Evolutionary conservation across 2,329 filamentous ascomycete genomes (phyloP), one percentile per base, ranked within the genome.

Genomic region (Daldinia sp.): DNA sequence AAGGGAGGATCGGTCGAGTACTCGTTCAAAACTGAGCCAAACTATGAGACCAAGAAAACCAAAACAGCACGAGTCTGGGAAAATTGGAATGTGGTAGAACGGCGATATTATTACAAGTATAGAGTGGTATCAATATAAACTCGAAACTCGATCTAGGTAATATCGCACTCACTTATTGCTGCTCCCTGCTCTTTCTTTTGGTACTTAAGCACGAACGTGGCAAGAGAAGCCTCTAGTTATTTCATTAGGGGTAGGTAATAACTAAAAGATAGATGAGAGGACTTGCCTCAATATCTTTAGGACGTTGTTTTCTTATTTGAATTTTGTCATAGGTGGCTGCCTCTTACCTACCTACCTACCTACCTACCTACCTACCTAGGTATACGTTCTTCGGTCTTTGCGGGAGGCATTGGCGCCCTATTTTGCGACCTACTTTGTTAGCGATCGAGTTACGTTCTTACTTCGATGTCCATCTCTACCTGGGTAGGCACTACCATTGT

Each of bases 1-100:
- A 69, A 66, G 35, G 50, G 9, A 25, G 25, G 21, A 30, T 8
- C 30, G 10, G n/a, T 48, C 10, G 9, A 49, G 41, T 55, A n/a
- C 35, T 32, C 58, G 47, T 62, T 62, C 67, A 71, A 71, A 69
- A 68, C 63, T 60, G 61, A 59, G 59, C 70, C 69, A 74, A 75
- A 72, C 70, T 58, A 61, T 58, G 67, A 69, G 68, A 67, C 70
- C 73, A 73, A 74, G 56, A 73, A 71, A 64, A 68, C 69, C 69
- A 74, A 73, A 74, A 66, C n/a, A 66, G 59, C 32, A 50, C 63
- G 34, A 58, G 50, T 41, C 58, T 59, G 35, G 49, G 39, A 23
- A 41, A 57, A 11, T 37, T 37, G 57, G 64, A 65, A 58, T 60
- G 53, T 72, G 68, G 45, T 68, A 66, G 60, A 56, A 61, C 23